These are phyloP conservation scores for Metschnikowia lachancei DNA, from an alignment of 805 yeast species.

Conservation along the genomic window DNA sequence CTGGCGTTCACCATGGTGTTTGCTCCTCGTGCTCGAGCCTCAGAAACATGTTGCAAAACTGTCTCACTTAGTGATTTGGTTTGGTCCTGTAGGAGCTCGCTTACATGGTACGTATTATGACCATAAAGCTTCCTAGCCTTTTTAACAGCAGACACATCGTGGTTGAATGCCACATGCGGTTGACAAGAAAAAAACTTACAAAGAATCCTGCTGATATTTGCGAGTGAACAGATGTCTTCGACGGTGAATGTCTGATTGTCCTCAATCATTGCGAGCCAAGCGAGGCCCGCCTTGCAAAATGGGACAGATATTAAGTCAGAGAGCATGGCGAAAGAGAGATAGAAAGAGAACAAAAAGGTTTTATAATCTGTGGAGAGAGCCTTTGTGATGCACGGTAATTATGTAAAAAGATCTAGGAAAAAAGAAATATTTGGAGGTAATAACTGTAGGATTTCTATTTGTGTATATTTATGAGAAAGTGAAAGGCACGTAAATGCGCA, in stretches of 20 bases:
- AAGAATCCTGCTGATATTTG: conserved; percentile 5
- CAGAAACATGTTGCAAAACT: conserved; percentile 11
- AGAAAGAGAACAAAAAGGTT: neutral
- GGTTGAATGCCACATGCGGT: conserved; percentile 6
- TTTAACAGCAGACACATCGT: conserved; percentile 6
- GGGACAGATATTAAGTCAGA: conserved; percentile 10
- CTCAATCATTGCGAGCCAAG: conserved; percentile 10
- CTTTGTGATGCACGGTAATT: neutral
- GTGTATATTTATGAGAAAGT: conserved; percentile 2
- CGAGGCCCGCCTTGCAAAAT: conserved; percentile 7
- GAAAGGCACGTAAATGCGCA: conserved; percentile 1
- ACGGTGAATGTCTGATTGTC: conserved; percentile 1
- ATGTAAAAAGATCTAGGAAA: neutral
- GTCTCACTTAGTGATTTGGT: conserved; percentile 4
- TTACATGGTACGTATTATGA: conserved; percentile 10
- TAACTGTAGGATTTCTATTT: conserved; percentile 1
- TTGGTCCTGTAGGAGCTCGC: conserved; percentile 9
- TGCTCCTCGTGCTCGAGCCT: conserved; percentile 16
- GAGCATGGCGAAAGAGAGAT: conserved; percentile 1
- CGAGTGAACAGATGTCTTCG: conserved; percentile 9
- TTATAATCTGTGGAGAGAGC: too few species aligned
- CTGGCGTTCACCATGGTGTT: conserved; percentile 12
- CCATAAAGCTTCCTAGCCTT: conserved; percentile 7
- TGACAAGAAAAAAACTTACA: conserved; percentile 4
- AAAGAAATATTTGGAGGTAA: neutral